phyloP scores from a whole-genome alignment of 805 yeast genomes.

The Clavispora carvajalis region DNA sequence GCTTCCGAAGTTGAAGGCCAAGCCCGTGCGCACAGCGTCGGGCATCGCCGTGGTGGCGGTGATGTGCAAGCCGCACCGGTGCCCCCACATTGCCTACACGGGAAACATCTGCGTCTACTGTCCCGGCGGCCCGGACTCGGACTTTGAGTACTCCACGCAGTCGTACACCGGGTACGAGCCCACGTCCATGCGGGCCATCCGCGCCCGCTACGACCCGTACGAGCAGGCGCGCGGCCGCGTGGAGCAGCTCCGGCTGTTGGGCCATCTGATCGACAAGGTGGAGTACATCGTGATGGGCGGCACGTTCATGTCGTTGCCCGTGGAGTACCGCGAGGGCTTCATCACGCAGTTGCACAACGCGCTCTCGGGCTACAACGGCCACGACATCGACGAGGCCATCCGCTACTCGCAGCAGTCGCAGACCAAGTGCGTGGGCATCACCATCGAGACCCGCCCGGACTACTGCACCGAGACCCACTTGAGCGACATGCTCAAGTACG shows the following conservation, averaged over 20 bases:
- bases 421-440: slow-evolving; percentile 97
- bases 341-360: slow-evolving; percentile 92
- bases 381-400: slow-evolving; percentile 85
- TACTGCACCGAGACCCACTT: slow-evolving; percentile 95
- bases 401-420: slow-evolving; percentile 86
- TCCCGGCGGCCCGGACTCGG: slow-evolving; percentile 99
- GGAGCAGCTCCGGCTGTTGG: slow-evolving; percentile 90
- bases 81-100: slow-evolving; percentile 98
- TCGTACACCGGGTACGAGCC: slow-evolving; percentile 99
- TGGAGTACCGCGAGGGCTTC: slow-evolving; percentile 83
- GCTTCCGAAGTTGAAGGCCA: slow-evolving; percentile 93
- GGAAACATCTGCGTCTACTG: slow-evolving; percentile 98
- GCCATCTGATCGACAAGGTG: slow-evolving; percentile 95
- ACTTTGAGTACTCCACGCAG: slow-evolving; percentile 96
- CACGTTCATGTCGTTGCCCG: slow-evolving; percentile 92
- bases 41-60: slow-evolving; percentile 99
- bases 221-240: slow-evolving; percentile 98
- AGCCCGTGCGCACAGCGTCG: slow-evolving; percentile 96
- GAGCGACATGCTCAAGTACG: slow-evolving; percentile 92
- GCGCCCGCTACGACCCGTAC: slow-evolving; percentile 97
- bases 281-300: slow-evolving; percentile 99
- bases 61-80: slow-evolving; percentile 98
- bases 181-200: slow-evolving; percentile 97
- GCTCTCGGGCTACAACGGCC: slow-evolving; percentile 84
- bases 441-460: slow-evolving; percentile 97